Base-by-base conservation (phyloP, 192 early-diverging fungal species). In the Coemansia sp. region DNA sequence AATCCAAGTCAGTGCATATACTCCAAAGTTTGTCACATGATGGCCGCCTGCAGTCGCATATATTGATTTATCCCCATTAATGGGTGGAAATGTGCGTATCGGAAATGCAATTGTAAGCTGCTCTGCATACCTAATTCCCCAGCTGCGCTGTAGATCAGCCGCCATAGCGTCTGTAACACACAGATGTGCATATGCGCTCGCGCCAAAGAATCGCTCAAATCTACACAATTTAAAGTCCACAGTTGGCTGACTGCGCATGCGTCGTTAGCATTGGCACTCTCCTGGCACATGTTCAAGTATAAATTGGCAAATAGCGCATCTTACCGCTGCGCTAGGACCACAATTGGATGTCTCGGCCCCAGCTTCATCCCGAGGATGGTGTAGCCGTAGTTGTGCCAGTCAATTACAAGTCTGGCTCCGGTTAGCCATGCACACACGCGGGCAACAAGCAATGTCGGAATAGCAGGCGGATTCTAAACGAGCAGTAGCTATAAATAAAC, bases 321-420 rank as follows among this genome's bases (percentile, higher is more conserved):
- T 71, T 72, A 72, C 69, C 66, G 59, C 32, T 68, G 56, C 25
- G 77, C 75, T 25, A 74, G 23, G 1, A 15, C 9, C 17, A 74
- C 71, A 1, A 94, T 76, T 21, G 43, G 66, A 38, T 83, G 86
- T 1, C 59, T 24, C 19, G 72, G 39, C 10, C 91, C 91, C 21
- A 94, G 62, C 49, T 79, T 86, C 29, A 95, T 64, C 9, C 83
- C 89, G 29, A 98, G 88, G 29, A 98, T 85, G 3, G 93, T 90
- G 69, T 88, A 90, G 21, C 95, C 96, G 72, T 94, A 95, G 75
- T 98, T 98, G 69, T 98, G 96, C 96, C 96, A 98, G 75, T 98
- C 96, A 47, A 98, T 93, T 49, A 97, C 82, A 4, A 98, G 75
- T 51, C 81, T 81, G 15, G 87, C 76, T 25, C 87, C 80, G n/a